Conservation (phyloP, 805 yeast species). For the Tetrapisispora phaffii region DNA sequence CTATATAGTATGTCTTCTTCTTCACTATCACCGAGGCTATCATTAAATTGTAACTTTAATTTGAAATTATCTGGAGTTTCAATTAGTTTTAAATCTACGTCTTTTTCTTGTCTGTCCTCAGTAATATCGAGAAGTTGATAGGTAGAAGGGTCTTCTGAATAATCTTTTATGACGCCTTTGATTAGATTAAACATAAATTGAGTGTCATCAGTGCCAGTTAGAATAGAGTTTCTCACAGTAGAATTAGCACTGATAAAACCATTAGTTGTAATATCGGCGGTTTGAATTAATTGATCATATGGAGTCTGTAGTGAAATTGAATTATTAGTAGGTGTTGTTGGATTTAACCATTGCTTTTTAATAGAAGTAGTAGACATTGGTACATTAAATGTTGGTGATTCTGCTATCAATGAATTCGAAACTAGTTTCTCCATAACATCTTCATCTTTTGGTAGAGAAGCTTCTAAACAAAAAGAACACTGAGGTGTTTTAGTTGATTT, state of each 20-base stretch:
- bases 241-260: constrained; percentile 18
- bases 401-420: constrained; percentile 10
- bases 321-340: constrained; percentile 7
- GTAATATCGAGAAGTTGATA: not conserved
- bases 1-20: not conserved
- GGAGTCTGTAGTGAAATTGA: constrained; percentile 16
- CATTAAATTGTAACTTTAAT: not conserved
- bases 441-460: constrained; percentile 23
- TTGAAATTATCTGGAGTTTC: not conserved
- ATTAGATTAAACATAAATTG: not conserved
- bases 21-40: not conserved
- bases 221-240: not conserved
- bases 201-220: not conserved
- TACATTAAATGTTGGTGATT: constrained; percentile 1
- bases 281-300: constrained; percentile 21
- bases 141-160: not conserved
- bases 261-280: constrained; percentile 23
- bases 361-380: not conserved
- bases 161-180: not conserved
- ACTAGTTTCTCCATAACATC: constrained; percentile 21
- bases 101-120: not conserved
- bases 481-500: constrained; percentile 13
- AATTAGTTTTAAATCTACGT: not conserved
- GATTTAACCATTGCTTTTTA: constrained; percentile 16
- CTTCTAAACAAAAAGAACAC: constrained; percentile 22